Percentiles rank a stretch among this genome's conserved stretches.
Evolutionary conservation across 2,329 filamentous ascomycete species (phyloP).

Genomic region (Fusarium sterilihyphosum): DNA sequence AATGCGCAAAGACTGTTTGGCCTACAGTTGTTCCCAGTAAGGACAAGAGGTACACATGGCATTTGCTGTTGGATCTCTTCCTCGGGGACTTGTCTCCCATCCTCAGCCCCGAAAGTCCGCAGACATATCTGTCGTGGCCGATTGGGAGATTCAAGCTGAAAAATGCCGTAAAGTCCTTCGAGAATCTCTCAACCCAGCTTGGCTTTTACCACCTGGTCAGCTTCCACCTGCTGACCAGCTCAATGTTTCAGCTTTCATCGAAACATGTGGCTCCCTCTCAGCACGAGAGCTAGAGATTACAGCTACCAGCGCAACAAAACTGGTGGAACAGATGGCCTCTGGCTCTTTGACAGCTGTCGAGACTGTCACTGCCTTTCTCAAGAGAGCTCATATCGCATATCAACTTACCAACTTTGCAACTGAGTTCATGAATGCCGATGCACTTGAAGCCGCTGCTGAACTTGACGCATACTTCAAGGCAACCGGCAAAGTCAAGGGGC

Average conservation of each 20-base stretch:
- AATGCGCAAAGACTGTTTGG: accelerated
- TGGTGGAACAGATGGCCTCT: neutral
- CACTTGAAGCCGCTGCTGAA: neutral
- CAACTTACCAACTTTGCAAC: neutral
- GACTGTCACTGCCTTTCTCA: neutral
- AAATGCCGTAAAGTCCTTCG: neutral
- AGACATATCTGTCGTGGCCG: accelerated
- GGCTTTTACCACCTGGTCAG: neutral
- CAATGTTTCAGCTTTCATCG: neutral
- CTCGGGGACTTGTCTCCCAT: neutral
- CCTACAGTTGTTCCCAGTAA: neutral
- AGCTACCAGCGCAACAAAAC: neutral
- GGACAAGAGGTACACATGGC: neutral
- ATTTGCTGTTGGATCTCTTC: neutral
- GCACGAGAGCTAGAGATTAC: neutral
- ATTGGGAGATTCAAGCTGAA: neutral
- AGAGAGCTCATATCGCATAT: neutral
- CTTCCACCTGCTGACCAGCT: neutral
- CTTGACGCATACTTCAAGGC: neutral
- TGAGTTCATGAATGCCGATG: neutral
- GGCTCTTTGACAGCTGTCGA: neutral
- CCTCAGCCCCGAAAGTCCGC: neutral
- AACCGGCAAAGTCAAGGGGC: neutral
- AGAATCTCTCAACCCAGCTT: neutral
- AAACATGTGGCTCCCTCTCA: neutral